Base-by-base conservation (phyloP, 495 filamentous ascomycete species). In the Hypomontagnella monticulosa region DNA sequence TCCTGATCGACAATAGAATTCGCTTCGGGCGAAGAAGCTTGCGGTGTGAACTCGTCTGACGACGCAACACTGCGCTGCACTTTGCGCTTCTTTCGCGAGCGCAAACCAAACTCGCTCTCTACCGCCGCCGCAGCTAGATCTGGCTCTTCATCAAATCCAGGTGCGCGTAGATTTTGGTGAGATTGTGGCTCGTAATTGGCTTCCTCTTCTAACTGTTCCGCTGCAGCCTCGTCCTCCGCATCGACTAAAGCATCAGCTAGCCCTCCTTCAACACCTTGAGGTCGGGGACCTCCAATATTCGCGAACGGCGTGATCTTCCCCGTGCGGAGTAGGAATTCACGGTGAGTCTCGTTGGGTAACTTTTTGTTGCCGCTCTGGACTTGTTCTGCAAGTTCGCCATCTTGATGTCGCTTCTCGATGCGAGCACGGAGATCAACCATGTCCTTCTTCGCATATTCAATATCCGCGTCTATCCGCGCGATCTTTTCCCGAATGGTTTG, bases 241-340 rank as follows among this genome's bases (percentile, higher is more conserved):
- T 93, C 90, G 11, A 92, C 78, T 42, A 96, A 83, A 6, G 87
- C 91, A 73, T 91, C 84, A 16, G 87, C 85, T 4, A 95, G 80
- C 48, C 85, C 87, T 14, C 87, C 84, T 36, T 85, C 79, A 4
- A 84, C 78, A 1, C 84, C 86, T 37, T 81, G 80, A 11, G 80
- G 78, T 15, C 78, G 74, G 18, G 81, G 78, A 30, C 80, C 81
- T 41, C 83, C 81, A 68, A 93, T 83, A 50, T 87, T 88, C 2
- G 93, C 89, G 59, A 99, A 98, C 0, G 95, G 95, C 0, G 95
- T 99, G 67, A 99, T 99, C 75, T 98, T 97, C 51, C 95, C 95
- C 0, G 94, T 99, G 4, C 95, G 85, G 33, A 99, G 93, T 47
- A 99, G 84, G 73, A 92, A 98, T 27, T 96, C 93, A 46, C 93